Evolutionary conservation across 2,329 filamentous ascomycete genomes (phyloP).

Genomic region (Amauroascus verrucosus): DNA sequence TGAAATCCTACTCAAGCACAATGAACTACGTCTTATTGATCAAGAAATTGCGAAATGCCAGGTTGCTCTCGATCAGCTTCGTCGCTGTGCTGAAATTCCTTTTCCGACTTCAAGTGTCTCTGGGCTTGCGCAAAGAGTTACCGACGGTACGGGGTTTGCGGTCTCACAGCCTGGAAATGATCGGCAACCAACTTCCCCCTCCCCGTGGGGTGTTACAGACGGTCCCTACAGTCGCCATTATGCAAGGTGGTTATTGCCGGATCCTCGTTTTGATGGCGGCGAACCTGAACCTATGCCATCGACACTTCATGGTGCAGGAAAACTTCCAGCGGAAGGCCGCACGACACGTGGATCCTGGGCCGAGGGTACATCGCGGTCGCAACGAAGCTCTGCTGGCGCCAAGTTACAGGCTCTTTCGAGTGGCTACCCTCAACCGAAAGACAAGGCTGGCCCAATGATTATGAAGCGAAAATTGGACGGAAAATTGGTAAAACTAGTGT

Average conservation of each 20-base stretch:
- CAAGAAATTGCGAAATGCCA: constrained; percentile 96
- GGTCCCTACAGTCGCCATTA: constrained; percentile 93
- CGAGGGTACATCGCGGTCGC: constrained; percentile 50
- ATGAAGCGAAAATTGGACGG: constrained; percentile 75
- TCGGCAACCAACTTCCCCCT: constrained; percentile 62
- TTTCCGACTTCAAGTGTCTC: constrained; percentile 61
- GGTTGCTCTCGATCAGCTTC: constrained; percentile 81
- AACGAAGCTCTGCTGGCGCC: constrained; percentile 50
- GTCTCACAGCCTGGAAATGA: constrained; percentile 53
- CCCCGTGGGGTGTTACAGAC: constrained; percentile 82
- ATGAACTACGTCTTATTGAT: constrained; percentile 86
- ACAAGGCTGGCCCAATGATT: constrained; percentile 71
- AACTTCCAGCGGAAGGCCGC: constrained; percentile 55
- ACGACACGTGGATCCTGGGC: constrained; percentile 66
- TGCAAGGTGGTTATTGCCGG: constrained; percentile 86
- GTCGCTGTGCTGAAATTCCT: constrained; percentile 82
- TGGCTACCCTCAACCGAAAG: constrained; percentile 63
- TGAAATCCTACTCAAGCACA: constrained; percentile 87
- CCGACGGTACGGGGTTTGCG: constrained; percentile 62
- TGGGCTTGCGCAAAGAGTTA: constrained; percentile 55
- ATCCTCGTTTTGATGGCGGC: constrained; percentile 70
- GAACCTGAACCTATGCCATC: constrained; percentile 25
- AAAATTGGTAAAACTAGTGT: constrained; percentile 79
- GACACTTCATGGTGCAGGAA: constrained; percentile 23
- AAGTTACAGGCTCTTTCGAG: constrained; percentile 60